Evolutionary conservation across 176 grass and related monocot genomes (phyloP), one percentile per base, ranked within the genome.

Genomic region (Pontederia crassipes): DNA sequence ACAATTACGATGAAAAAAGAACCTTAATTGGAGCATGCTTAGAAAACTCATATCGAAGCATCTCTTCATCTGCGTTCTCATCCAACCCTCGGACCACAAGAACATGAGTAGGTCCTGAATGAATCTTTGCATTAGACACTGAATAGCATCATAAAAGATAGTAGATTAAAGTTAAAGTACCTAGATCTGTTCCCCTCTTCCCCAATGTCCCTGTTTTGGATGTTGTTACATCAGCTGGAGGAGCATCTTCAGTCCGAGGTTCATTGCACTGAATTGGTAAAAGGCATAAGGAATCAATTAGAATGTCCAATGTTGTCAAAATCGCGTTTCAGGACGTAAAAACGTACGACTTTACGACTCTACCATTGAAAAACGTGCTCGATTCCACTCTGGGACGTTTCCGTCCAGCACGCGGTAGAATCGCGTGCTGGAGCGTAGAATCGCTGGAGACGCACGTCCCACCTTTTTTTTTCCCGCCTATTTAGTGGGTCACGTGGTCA

Each of bases 41-140:
- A 59, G 94, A 66, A 71, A 98, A 98, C 70, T 98, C 93, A 52
- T 98, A 98, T 12, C 94, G 82, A 74, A 98, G 82, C 88, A 98
- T 92, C 80, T 98, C 93, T 70, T 98, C 93, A 58, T 98, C 93
- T 47, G 93, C 93, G 69, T 89, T 92, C 81, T 98, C 93, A 75
- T 92, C 93, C 48, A 98, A 72, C 18, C 93, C 93, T 62, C 93
- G 93, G 61, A 98, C 82, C 68, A 98, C 93, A 82, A 98, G 86
- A 77, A 98, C 93, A 98, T 98, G 93, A 56, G 93, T 98, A 74
- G 84, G 87, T 56, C 84, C 93, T 98, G 72, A 76, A 84, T 75
- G 17, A 32, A 55, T 65, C 50, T 73, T 54, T 46, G 1, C 12
- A n/a, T 52, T 57, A 61, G 48, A 78, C 52, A 72, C 69, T 62